phyloP scores from a whole-genome alignment of 1,139 yeast genomes.

The Blastobotrys illinoisensis region DNA sequence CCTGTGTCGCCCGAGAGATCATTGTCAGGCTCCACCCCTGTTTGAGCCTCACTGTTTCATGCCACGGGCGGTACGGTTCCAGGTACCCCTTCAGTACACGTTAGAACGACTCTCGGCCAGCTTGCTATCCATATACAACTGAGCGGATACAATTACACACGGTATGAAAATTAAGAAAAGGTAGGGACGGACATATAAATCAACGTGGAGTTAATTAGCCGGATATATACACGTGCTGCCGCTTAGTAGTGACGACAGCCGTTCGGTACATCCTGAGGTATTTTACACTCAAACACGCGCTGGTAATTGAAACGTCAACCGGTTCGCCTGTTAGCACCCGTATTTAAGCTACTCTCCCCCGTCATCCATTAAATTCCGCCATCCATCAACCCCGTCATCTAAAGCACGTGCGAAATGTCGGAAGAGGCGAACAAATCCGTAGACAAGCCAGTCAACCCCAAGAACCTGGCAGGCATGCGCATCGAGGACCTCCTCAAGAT shows the following conservation, averaged over 20 bases:
- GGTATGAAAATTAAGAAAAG: no score
- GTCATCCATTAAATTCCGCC: neutral
- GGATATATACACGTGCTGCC: neutral
- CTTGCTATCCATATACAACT: no score
- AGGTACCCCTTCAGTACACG: neutral
- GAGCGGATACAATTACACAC: no score
- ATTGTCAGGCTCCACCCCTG: no score
- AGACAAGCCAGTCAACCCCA: neutral
- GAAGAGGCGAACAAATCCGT: conserved; percentile 4
- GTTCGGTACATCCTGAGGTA: neutral
- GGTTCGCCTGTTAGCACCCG: neutral
- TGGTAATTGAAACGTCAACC: neutral
- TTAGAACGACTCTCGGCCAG: no score
- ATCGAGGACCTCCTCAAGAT: conserved; percentile 41
- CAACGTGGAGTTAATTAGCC: neutral
- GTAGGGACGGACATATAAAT: neutral
- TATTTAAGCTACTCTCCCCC: neutral
- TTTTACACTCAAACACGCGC: neutral
- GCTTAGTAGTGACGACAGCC: neutral
- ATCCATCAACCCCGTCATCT: no score
- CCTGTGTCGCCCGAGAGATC: neutral
- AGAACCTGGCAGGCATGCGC: conserved; percentile 22
- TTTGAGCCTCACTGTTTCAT: neutral
- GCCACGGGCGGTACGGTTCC: neutral
- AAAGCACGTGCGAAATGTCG: neutral